Evolutionary conservation across 2,329 filamentous ascomycete species (phyloP), one percentile per base, ranked within the genome.

Genomic region (Tricladium varicosporioides): DNA sequence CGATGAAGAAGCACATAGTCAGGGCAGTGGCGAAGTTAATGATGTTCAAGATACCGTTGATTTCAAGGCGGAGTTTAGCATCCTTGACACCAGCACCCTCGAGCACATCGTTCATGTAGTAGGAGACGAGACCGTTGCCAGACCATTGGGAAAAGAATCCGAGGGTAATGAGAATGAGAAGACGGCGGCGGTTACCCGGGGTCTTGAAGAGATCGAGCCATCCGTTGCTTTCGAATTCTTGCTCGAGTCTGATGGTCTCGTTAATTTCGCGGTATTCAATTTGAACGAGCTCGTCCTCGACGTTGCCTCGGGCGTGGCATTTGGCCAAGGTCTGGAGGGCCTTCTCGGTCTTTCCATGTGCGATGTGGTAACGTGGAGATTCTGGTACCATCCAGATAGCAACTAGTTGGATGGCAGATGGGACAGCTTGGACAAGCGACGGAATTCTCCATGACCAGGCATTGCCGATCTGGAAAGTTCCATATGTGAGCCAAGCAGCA

Each of bases 91-190:
- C 72, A 14, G 72, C 68, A 2, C 62, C 68, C n/a, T 70, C 59
- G 19, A 73, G 63, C n/a, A 74, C 69, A 8, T 69, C 63, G 16
- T 64, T 65, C 16, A 74, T 67, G 60, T 72, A 73, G 62, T 72
- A 79, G 1, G 73, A 75, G 32, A 78, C 74, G 8, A 80, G 65
- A 44, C 75, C 77, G 61, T 82, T 83, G 36, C 81, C 81, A 53
- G 76, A 80, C 79, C 79, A 84, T 60, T 85, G 82, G 8, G 77
- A 78, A 72, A 84, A 84, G 58, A 82, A 72, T 58, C 80, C 81
- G 7, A 80, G 73, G 18, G 75, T 73, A 48, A 83, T 68, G n/a
- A 80, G 71, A 54, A 85, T 81, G 49, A 81, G 66, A 27, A 83
- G 71, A 36, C 82, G 74, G 62, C 78, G 77, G 40, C 80, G 76